phyloP scores from a whole-genome alignment of 495 filamentous ascomycete genomes.

The Rhypophila decipiens region DNA sequence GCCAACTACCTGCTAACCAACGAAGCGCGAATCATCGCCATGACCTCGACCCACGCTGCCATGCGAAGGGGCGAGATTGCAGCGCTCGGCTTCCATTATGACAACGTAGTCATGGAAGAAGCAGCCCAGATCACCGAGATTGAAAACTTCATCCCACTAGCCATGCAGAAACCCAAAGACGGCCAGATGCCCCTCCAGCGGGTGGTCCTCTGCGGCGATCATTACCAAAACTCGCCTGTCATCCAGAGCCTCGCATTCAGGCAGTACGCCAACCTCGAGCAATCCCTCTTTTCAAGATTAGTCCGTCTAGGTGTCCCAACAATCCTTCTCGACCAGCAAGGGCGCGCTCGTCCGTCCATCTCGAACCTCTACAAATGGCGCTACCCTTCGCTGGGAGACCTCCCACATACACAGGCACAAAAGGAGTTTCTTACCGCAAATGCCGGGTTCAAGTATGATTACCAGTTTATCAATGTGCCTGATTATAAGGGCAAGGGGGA shows the following conservation, averaged over 20 bases:
- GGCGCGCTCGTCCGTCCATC: constrained; percentile 78
- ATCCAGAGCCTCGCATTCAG: constrained; percentile 95
- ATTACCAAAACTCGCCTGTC: constrained; percentile 93
- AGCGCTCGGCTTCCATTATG: constrained; percentile 87
- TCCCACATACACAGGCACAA: constrained; percentile 62
- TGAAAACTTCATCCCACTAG: constrained; percentile 90
- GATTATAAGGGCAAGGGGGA: constrained; percentile 92
- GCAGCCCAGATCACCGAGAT: constrained; percentile 97
- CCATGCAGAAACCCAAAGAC: constrained; percentile 74
- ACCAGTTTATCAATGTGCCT: constrained; percentile 93
- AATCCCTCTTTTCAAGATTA: constrained; percentile 87
- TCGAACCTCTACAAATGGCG: constrained; percentile 92
- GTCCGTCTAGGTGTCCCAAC: constrained; percentile 85
- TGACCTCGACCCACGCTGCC: constrained; percentile 98
- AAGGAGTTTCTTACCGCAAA: constrained; percentile 78
- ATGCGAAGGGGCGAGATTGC: constrained; percentile 93
- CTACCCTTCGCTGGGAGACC: constrained; percentile 72
- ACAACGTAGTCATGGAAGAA: constrained; percentile 98
- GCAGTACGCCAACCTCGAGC: constrained; percentile 92
- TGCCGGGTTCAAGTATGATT: constrained; percentile 86
- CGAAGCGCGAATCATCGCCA: constrained; percentile 92
- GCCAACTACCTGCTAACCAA: constrained; percentile 93
- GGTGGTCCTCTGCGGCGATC: constrained; percentile 89
- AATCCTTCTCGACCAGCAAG: constrained; percentile 87
- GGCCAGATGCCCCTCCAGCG: constrained; percentile 74